Percentiles rank a stretch among this genome's conserved stretches.
Evolutionary conservation across 2,329 filamentous ascomycete genomes (phyloP).

Genomic region (Colletotrichum tofieldiae): DNA sequence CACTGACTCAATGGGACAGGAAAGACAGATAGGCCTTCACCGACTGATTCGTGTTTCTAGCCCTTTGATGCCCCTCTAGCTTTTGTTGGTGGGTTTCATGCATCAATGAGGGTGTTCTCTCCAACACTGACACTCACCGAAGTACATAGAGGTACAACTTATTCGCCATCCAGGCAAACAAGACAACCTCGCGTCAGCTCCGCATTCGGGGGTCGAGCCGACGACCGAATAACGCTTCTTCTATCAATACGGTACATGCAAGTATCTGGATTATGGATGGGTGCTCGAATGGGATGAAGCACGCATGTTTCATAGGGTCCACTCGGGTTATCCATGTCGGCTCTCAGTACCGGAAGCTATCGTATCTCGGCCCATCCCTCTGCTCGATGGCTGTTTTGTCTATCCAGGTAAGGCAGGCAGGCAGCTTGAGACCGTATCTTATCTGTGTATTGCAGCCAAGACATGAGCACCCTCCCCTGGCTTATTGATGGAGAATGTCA

Average conservation of each 20-base stretch:
- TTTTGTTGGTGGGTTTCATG: conserved; percentile 41
- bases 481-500: conserved; percentile 5
- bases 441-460: neutral
- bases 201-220: conserved; percentile 6
- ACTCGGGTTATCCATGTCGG: conserved; percentile 9
- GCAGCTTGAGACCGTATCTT: conserved; percentile 1
- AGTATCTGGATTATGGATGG: neutral
- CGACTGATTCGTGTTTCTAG: conserved; percentile 39
- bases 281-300: conserved; percentile 34
- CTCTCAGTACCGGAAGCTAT: conserved; percentile 13
- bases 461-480: neutral
- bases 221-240: conserved; percentile 1
- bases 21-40: conserved; percentile 25
- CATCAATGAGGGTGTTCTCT: conserved; percentile 39
- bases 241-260: conserved; percentile 10
- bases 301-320: conserved; percentile 35
- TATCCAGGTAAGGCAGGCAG: neutral
- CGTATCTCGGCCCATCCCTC: conserved; percentile 11
- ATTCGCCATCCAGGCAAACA: conserved; percentile 15
- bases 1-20: conserved; percentile 30
- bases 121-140: neutral
- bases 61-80: conserved; percentile 18
- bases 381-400: neutral
- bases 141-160: conserved; percentile 11
- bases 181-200: conserved; percentile 22